phyloP scores from a whole-genome alignment of 139 green algal species.

The Tetraselmis chui region DNA sequence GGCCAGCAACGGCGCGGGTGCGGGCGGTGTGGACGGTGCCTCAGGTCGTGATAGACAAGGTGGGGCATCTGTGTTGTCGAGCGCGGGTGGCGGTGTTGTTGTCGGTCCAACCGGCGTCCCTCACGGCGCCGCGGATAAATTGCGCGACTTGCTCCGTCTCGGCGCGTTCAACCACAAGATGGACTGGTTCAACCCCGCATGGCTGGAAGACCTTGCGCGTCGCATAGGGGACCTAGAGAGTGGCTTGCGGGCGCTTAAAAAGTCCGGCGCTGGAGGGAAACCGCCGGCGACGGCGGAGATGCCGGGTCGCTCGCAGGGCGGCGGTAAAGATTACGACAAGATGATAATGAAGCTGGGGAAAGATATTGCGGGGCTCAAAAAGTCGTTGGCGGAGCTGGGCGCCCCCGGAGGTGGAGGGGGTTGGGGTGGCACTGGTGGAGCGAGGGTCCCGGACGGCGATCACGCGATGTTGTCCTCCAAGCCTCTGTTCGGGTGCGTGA shows the following conservation, averaged over 20 bases:
- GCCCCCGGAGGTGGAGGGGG: not conserved
- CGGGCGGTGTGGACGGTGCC: not conserved
- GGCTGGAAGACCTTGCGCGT: slow-evolving; percentile 17
- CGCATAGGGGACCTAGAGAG: not conserved
- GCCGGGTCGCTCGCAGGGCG: slow-evolving; percentile 1
- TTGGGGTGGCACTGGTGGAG: not conserved
- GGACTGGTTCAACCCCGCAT: slow-evolving; percentile 37
- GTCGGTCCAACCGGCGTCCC: not conserved
- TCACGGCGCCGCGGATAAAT: slow-evolving; percentile 21
- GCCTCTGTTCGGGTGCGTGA: slow-evolving; percentile 18
- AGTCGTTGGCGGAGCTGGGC: not conserved
- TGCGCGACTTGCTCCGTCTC: slow-evolving; percentile 29
- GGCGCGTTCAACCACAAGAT: slow-evolving; percentile 35
- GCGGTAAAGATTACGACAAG: slow-evolving; percentile 23
- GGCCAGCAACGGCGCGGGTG: not conserved
- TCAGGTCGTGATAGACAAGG: slow-evolving; percentile 17
- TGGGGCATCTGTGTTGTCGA: not conserved
- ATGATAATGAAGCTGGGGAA: slow-evolving; percentile 21
- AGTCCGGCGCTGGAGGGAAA: no score
- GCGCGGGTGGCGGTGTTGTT: not conserved
- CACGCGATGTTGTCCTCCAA: slow-evolving; percentile 50
- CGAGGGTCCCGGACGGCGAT: slow-evolving; percentile 25
- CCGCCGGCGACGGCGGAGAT: slow-evolving; percentile 20
- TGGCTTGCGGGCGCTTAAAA: not conserved
- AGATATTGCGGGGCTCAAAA: slow-evolving; percentile 20